Percentiles rank a stretch among this genome's conserved stretches.
phyloP scores from a whole-genome alignment of 495 filamentous ascomycete species.

The Amorphotheca resinae region DNA sequence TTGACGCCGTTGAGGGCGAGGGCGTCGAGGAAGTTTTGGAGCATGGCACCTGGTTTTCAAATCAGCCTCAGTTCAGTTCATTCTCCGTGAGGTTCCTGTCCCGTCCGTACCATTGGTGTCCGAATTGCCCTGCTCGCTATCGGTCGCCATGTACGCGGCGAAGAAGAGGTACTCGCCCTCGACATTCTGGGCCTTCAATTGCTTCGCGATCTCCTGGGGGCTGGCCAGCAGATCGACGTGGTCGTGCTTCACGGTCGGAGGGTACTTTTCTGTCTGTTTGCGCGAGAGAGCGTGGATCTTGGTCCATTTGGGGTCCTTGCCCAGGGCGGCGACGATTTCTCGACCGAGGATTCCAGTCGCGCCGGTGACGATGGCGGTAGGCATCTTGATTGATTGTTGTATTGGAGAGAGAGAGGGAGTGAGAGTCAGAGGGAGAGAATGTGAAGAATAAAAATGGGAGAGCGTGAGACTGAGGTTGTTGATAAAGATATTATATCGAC shows the following conservation, averaged over 20 bases:
- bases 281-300: constrained; percentile 26
- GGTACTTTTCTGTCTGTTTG: constrained; percentile 21
- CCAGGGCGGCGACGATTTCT: constrained; percentile 26
- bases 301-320: constrained; percentile 21
- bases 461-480: too few species aligned
- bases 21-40: neutral
- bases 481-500: too few species aligned
- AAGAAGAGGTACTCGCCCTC: constrained; percentile 27
- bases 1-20: neutral
- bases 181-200: constrained; percentile 17
- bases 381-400: too few species aligned
- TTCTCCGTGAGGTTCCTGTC: too few species aligned
- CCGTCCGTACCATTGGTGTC: constrained; percentile 17
- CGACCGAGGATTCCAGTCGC: constrained; percentile 30
- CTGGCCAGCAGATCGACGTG: constrained; percentile 23
- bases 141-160: constrained; percentile 25
- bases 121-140: constrained; percentile 25
- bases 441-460: too few species aligned
- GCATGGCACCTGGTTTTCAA: neutral
- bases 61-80: too few species aligned
- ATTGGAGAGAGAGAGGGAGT: too few species aligned
- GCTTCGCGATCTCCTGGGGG: constrained; percentile 22
- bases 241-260: constrained; percentile 26
- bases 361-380: constrained; percentile 27
- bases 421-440: too few species aligned